Percentiles rank a stretch among this genome's conserved stretches.
phyloP scores from a whole-genome alignment of 1,284 basidiomycete species.

The Ceratorhiza oryzae-sativae region DNA sequence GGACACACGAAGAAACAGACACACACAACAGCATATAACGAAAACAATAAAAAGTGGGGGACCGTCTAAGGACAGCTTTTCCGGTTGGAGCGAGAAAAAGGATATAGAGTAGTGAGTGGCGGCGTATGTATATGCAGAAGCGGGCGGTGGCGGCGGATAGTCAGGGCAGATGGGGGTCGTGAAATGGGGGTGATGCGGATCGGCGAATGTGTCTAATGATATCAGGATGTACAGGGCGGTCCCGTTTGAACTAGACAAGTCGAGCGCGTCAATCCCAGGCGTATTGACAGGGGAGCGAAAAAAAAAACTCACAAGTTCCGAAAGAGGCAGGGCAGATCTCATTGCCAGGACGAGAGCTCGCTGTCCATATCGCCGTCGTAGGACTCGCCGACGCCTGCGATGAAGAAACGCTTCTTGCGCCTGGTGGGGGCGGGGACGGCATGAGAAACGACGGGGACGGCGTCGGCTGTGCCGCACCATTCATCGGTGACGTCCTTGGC shows the following conservation, averaged over 20 bases:
- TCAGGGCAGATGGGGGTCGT: background rate
- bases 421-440: background rate
- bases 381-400: slow-evolving; percentile 10
- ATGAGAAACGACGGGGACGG: background rate
- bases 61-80: background rate
- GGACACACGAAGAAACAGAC: slow-evolving; percentile 5
- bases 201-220: background rate
- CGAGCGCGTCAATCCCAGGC: background rate
- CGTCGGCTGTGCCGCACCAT: slow-evolving; percentile 22
- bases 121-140: background rate
- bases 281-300: background rate
- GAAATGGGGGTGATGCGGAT: background rate
- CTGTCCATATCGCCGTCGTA: slow-evolving; percentile 35
- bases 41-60: background rate
- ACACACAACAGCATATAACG: background rate
- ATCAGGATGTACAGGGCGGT: background rate
- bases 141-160: background rate
- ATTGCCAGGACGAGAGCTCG: slow-evolving; percentile 23
- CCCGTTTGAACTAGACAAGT: background rate
- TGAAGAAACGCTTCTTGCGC: slow-evolving; percentile 26
- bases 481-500: slow-evolving; percentile 9
- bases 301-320: background rate
- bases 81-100: background rate
- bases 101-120: background rate
- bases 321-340: background rate